These are phyloP conservation scores for Podaxis rugospora DNA, from an alignment of 768 basidiomycete species.

Conservation along the genomic window DNA sequence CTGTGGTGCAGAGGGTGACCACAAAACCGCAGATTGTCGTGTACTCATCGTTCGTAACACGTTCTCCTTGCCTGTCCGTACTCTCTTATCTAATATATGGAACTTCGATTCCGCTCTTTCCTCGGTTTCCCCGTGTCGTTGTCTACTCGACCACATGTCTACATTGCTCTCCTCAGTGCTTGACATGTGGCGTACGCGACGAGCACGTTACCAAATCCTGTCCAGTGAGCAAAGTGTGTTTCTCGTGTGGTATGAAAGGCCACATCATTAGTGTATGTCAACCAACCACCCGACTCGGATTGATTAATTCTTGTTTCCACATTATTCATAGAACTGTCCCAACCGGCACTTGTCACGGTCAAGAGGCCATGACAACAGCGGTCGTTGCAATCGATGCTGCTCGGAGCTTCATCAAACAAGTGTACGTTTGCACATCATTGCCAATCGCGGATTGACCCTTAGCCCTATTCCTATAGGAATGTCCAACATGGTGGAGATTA, in stretches of 20 bases:
- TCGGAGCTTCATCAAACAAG: slow-evolving; percentile 59
- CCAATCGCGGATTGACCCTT: not conserved
- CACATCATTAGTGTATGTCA: slow-evolving; percentile 62
- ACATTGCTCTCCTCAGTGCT: slow-evolving; percentile 45
- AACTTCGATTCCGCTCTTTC: not conserved
- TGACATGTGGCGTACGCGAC: slow-evolving; percentile 76
- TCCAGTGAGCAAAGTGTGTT: slow-evolving; percentile 79
- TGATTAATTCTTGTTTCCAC: not conserved
- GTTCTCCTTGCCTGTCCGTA: slow-evolving; percentile 20
- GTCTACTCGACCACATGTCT: not conserved
- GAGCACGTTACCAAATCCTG: slow-evolving; percentile 77
- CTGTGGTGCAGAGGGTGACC: slow-evolving; percentile 72
- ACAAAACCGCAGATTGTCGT: slow-evolving; percentile 65
- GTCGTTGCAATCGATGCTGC: slow-evolving; percentile 66
- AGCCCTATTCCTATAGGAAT: slow-evolving; percentile 50
- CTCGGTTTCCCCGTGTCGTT: not conserved
- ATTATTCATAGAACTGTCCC: slow-evolving; percentile 55
- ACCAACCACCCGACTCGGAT: not conserved
- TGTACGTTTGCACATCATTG: slow-evolving; percentile 27
- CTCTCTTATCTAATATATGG: not conserved
- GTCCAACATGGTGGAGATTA: slow-evolving; percentile 77
- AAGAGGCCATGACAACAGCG: slow-evolving; percentile 7
- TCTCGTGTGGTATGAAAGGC: slow-evolving; percentile 79
- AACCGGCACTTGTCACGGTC: slow-evolving; percentile 40
- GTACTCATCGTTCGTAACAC: slow-evolving; percentile 52